Evolutionary conservation across 805 yeast species (phyloP).

Genomic region (Teunomyces panamensis): DNA sequence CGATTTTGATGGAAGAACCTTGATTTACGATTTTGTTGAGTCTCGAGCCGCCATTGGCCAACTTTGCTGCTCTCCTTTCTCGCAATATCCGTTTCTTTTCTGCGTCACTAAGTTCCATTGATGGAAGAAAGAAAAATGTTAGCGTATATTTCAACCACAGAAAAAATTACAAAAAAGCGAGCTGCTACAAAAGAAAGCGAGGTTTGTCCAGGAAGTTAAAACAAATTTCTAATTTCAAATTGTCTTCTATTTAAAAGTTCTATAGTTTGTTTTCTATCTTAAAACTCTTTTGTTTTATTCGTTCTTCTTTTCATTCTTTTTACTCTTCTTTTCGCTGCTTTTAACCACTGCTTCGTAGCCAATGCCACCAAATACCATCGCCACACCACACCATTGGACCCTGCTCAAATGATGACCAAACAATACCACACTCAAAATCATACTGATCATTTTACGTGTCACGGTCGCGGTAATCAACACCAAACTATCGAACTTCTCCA

Average conservation of each 20-base stretch:
- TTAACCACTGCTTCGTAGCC: conserved; percentile 65
- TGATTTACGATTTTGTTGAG: conserved; percentile 43
- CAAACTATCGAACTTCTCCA: conserved; percentile 82
- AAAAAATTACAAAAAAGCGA: no score
- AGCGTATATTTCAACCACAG: no score
- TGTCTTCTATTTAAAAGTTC: background rate
- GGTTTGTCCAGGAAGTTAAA: no score
- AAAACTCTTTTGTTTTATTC: background rate
- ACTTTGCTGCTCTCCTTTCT: conserved; percentile 64
- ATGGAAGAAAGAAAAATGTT: no score
- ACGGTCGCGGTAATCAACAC: conserved; percentile 90
- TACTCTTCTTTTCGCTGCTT: conserved; percentile 6
- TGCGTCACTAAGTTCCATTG: conserved; percentile 42
- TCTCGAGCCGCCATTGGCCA: conserved; percentile 56
- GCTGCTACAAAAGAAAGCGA: no score
- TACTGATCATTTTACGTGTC: conserved; percentile 93
- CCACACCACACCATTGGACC: conserved; percentile 77
- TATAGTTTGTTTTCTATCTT: background rate
- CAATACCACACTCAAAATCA: conserved; percentile 82
- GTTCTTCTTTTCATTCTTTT: conserved; percentile 1
- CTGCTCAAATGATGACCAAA: conserved; percentile 72
- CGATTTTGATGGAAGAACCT: conserved; percentile 35
- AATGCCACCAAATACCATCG: conserved; percentile 81
- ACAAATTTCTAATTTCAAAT: no score
- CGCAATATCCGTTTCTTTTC: conserved; percentile 57